Percentiles rank a stretch among this genome's conserved stretches.
These are phyloP conservation scores for Alisma plantagoaquatica DNA, from an alignment of 106 monocot genomes.

Conservation along the genomic window DNA sequence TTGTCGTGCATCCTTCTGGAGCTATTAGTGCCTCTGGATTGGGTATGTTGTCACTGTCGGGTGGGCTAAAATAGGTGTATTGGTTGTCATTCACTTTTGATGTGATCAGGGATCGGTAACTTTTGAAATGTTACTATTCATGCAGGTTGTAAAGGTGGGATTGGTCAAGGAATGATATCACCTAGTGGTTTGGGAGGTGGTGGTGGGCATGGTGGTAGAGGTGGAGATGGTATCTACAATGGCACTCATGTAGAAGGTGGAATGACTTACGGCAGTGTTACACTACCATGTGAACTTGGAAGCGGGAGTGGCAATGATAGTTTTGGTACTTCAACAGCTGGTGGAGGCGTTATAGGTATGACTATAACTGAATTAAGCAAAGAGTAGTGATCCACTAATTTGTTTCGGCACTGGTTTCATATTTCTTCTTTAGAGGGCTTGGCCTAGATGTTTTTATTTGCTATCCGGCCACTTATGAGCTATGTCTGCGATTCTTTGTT, in stretches of 20 bases:
- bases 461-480: background rate
- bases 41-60: no score
- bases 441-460: background rate
- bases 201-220: constrained; percentile 94
- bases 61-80: no score
- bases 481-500: background rate
- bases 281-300: constrained; percentile 92
- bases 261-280: constrained; percentile 59
- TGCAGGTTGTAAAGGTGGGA: constrained; percentile 83
- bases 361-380: background rate
- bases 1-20: constrained; percentile 67
- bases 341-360: constrained; percentile 94
- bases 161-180: constrained; percentile 57
- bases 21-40: constrained; percentile 67
- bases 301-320: constrained; percentile 95
- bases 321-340: constrained; percentile 59
- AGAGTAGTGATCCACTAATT: no score
- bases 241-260: constrained; percentile 58
- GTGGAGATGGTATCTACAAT: constrained; percentile 68
- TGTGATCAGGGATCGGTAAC: no score
- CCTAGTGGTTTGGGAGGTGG: constrained; percentile 77
- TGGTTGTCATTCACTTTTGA: no score
- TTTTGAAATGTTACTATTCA: background rate
- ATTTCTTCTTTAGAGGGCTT: no score
- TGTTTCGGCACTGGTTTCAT: no score